Base-by-base conservation (phyloP, 345 rosid genomes). In the Boechera divaricarpa region DNA sequence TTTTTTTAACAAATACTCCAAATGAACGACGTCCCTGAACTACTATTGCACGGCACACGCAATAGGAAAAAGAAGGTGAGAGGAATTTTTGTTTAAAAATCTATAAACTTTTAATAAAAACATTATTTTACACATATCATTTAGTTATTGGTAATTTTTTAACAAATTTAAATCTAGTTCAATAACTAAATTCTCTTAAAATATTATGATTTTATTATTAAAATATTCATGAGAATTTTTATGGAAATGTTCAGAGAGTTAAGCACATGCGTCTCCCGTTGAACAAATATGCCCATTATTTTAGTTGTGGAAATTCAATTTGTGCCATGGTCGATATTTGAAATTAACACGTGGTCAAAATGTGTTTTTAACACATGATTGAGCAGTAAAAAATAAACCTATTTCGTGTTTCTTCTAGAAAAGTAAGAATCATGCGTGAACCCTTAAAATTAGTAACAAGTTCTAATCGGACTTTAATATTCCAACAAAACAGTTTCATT, bases 331-430 rank as follows among this genome's bases (percentile, higher is more conserved):
- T 54, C 21, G 26, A 42, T 11, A 47, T 35, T 63, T 44, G 10
- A 53, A 53, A n/a, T 10, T 54, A 70, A 54, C 38, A 76, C 75
- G 59, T 70, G 75, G 80, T 69, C 70, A 63, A 55, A 33, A 53
- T 31, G 5, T 33, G 32, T 32, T 48, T 21, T 48, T 54, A 28
- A 45, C 71, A 63, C 72, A 70, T 63, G 60, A 11, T 53, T 33
- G 49, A 61, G 57, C 64, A 70, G 69, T 61, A 69, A 68, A 68
- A 36, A 24, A 62, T 51, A 61, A 49, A 41, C 11, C 24, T 13
- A 21, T 53, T 42, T 61, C 11, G 29, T 38, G 39, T 44, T 70
- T 70, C 70, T 70, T 63, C 71, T 26, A 63, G 58, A 63, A 70
- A 54, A 39, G 10, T 24, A 53, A 32, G 18, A 61, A 70, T 9